These are phyloP conservation scores for Candida glucosophila DNA, from an alignment of 1,139 yeast genomes.

Conservation along the genomic window DNA sequence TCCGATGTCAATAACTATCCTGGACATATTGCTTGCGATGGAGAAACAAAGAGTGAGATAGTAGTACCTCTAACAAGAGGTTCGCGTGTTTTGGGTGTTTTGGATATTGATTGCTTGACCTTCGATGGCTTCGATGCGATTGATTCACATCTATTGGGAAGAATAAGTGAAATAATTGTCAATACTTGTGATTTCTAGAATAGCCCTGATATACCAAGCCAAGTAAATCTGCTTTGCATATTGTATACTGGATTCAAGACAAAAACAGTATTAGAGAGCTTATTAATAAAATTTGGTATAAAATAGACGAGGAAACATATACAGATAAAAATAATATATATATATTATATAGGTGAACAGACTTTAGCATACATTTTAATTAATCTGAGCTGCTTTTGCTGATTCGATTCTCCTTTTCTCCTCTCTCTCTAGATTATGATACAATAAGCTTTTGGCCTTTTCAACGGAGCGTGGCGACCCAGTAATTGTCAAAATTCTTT, in stretches of 20 bases:
- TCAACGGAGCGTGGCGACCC: conserved; percentile 63
- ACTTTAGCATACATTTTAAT: conserved; percentile 2
- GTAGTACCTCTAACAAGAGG: conserved; percentile 69
- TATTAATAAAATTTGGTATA: too few species aligned
- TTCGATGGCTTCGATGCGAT: conserved; percentile 54
- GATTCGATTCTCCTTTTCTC: conserved; percentile 53
- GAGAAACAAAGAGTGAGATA: conserved; percentile 86
- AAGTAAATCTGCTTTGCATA: too few species aligned
- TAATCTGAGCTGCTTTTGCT: background rate
- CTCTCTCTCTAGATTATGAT: conserved; percentile 72
- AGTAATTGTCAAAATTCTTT: conserved; percentile 64
- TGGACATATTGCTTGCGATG: conserved; percentile 96
- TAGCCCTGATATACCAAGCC: too few species aligned
- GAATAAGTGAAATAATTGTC: too few species aligned
- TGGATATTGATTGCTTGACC: conserved; percentile 76
- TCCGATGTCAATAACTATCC: conserved; percentile 70
- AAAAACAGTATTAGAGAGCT: conserved; percentile 2
- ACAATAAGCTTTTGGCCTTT: conserved; percentile 59
- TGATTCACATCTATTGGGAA: too few species aligned
- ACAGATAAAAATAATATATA: background rate
- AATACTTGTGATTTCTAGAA: too few species aligned
- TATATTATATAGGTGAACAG: conserved; percentile 1
- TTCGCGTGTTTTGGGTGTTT: conserved; percentile 55
- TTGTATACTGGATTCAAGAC: conserved; percentile 1
- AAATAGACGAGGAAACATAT: conserved; percentile 1